Conservation (phyloP, 1,284 basidiomycete species). For the Microbotryomycetes sp. region DNA sequence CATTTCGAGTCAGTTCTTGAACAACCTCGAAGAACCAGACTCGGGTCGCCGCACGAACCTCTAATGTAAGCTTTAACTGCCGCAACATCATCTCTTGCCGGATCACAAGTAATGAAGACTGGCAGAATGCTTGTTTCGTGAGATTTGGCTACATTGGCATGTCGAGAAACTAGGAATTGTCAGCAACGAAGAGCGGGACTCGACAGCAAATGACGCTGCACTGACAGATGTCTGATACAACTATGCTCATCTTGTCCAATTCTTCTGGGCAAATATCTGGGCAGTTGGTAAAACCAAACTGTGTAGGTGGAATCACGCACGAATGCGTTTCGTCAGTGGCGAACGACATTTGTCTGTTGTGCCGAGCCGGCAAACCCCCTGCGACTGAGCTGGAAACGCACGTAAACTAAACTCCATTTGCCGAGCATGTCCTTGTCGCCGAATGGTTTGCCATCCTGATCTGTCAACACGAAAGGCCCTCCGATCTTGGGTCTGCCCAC, state of each 20-base stretch:
- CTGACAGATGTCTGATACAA: slow-evolving; percentile 70
- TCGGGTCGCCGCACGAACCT: slow-evolving; percentile 43
- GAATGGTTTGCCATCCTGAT: slow-evolving; percentile 63
- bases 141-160: slow-evolving; percentile 48
- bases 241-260: slow-evolving; percentile 86
- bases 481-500: slow-evolving; percentile 71
- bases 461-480: slow-evolving; percentile 74
- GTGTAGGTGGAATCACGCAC: background rate
- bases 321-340: background rate
- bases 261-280: slow-evolving; percentile 99
- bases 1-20: background rate
- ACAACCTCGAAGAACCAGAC: background rate
- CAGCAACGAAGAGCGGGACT: background rate
- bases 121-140: slow-evolving; percentile 63
- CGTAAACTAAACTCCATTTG: slow-evolving; percentile 76
- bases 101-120: slow-evolving; percentile 93
- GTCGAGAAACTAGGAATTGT: background rate
- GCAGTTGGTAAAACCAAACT: slow-evolving; percentile 92
- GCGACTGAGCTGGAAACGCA: slow-evolving; percentile 21
- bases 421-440: slow-evolving; percentile 78
- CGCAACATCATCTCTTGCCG: slow-evolving; percentile 73
- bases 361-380: background rate
- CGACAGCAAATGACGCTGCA: too few species aligned
- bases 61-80: slow-evolving; percentile 51
- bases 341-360: background rate